phyloP scores from a whole-genome alignment of 805 yeast genomes.

The Metschnikowia reukaufii region DNA sequence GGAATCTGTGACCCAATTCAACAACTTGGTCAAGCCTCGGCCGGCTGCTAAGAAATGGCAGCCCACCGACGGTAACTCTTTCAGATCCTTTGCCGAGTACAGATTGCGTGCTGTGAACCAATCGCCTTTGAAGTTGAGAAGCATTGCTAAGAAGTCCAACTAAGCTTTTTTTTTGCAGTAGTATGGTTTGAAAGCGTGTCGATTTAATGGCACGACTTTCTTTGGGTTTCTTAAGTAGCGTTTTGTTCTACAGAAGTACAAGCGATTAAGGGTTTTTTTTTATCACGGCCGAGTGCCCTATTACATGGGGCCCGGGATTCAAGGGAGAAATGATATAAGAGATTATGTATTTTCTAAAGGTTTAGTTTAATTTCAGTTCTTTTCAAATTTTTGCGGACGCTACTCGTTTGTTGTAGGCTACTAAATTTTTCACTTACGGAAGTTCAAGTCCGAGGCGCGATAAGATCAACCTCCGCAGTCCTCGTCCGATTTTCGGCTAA shows the following conservation, averaged over 20 bases:
- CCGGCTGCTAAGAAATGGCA: slow-evolving; percentile 33
- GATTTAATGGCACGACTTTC: neutral
- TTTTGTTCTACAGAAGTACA: neutral
- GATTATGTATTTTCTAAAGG: neutral
- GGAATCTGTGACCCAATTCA: slow-evolving; percentile 29
- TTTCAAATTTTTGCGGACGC: neutral
- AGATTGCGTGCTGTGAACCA: slow-evolving; percentile 43
- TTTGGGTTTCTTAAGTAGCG: neutral
- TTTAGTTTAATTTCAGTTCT: slow-evolving; percentile 6
- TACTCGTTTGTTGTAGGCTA: neutral
- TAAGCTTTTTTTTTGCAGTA: neutral
- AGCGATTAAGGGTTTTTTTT: neutral
- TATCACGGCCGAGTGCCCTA: neutral
- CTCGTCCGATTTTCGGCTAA: neutral
- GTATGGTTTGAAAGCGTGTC: neutral
- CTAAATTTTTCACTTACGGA: neutral
- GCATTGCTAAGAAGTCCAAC: slow-evolving; percentile 11
- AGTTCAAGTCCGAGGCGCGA: slow-evolving; percentile 4
- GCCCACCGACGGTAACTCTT: slow-evolving; percentile 40
- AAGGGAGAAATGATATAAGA: neutral
- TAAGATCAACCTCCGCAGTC: neutral
- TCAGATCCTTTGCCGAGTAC: slow-evolving; percentile 46
- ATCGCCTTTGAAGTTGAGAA: slow-evolving; percentile 37
- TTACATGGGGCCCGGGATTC: neutral
- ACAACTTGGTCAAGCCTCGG: slow-evolving; percentile 24